Percentiles rank a stretch among this genome's conserved stretches.
Evolutionary conservation across 139 green algal genomes (phyloP).

Genomic region (Chlorella sp.): DNA sequence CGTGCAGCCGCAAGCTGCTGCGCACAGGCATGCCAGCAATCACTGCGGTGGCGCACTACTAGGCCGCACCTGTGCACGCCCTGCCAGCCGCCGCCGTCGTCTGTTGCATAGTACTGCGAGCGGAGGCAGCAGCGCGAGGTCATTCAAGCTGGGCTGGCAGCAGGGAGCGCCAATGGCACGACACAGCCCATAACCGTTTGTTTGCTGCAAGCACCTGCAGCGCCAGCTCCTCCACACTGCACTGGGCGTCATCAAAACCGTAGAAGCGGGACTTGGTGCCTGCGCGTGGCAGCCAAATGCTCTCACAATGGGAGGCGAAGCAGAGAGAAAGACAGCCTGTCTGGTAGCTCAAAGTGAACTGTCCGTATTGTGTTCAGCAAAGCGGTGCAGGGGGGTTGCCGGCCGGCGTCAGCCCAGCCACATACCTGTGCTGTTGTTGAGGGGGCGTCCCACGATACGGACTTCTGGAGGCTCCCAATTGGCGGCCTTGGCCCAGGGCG

Average conservation of each 20-base stretch:
- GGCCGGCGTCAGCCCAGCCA: too few relatives aligned
- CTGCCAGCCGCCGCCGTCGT: constrained; percentile 74
- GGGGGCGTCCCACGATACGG: constrained; percentile 46
- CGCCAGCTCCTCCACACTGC: constrained; percentile 78
- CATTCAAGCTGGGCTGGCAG: too few relatives aligned
- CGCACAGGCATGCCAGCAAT: not conserved
- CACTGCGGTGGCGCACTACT: not conserved
- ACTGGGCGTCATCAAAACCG: constrained; percentile 46
- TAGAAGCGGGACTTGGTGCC: constrained; percentile 65
- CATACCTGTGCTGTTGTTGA: constrained; percentile 33
- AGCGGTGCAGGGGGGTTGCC: too few relatives aligned
- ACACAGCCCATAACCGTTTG: too few relatives aligned
- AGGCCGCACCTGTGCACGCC: constrained; percentile 45
- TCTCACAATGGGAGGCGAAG: too few relatives aligned
- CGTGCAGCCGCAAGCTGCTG: not conserved
- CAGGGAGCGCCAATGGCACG: too few relatives aligned
- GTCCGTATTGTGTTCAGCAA: too few relatives aligned
- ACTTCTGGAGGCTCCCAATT: constrained; percentile 64
- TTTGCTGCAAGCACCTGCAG: constrained; percentile 37
- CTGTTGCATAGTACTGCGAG: constrained; percentile 75
- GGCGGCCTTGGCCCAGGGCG: constrained; percentile 63
- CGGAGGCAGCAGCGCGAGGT: too few relatives aligned
- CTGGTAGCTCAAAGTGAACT: too few relatives aligned
- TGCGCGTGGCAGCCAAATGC: not conserved
- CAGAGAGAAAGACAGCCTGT: too few relatives aligned